Evolutionary conservation across 257 asterid species (phyloP).

Genomic region (Salvia rosmarinus): DNA sequence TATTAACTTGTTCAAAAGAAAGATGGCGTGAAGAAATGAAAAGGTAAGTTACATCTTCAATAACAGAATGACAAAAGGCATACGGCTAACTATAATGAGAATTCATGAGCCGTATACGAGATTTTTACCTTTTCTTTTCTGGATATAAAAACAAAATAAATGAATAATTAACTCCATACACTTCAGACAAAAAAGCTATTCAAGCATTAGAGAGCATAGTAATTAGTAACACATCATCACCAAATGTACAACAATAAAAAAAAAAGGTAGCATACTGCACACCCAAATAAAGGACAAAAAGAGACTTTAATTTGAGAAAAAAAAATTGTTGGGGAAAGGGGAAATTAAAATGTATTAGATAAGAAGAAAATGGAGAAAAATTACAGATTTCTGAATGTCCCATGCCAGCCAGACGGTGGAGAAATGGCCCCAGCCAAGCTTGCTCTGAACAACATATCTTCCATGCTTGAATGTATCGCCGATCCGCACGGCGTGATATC

Average conservation of each 20-base stretch:
- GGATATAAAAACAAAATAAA: neutral
- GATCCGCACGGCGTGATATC: constrained; percentile 89
- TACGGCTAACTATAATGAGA: neutral
- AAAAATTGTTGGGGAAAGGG: too few species aligned
- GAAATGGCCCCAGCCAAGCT: constrained; percentile 99
- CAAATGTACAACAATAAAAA: neutral
- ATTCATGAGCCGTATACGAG: neutral
- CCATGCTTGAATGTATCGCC: constrained; percentile 90
- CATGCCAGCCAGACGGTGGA: constrained; percentile 99
- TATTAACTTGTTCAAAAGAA: constrained; percentile 3
- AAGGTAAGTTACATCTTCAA: neutral
- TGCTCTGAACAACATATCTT: constrained; percentile 87
- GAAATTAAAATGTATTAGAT: neutral
- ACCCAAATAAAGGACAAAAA: neutral
- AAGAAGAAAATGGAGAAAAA: neutral
- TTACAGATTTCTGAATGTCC: constrained; percentile 82
- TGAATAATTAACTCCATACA: neutral
- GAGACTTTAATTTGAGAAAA: neutral
- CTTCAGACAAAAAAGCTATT: neutral
- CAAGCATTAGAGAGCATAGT: neutral
- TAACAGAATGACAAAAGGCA: neutral
- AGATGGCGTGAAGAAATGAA: neutral
- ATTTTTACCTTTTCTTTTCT: neutral
- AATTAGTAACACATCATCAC: neutral
- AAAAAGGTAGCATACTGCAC: neutral